Evolutionary conservation across 2,329 filamentous ascomycete species (phyloP).

Genomic region (Colletotrichum sp.): DNA sequence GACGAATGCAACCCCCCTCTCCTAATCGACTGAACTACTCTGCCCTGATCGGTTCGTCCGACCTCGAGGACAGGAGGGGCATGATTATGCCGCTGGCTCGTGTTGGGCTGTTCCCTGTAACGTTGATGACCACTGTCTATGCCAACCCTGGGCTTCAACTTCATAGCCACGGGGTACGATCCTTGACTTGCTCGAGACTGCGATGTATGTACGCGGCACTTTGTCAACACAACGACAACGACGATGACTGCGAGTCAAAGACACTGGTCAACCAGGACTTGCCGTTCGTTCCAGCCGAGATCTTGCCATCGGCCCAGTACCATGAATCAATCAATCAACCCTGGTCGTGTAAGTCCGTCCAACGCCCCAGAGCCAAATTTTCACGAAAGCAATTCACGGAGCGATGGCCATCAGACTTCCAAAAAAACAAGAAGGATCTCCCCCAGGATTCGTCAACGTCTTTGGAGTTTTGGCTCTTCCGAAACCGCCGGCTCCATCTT

Average conservation of each 20-base stretch:
- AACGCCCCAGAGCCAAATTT: neutral
- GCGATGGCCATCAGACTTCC: neutral
- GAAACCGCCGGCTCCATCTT: neutral
- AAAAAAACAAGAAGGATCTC: neutral
- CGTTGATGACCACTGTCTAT: neutral
- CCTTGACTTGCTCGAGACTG: neutral
- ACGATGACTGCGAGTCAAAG: neutral
- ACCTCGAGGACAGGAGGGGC: neutral
- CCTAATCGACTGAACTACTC: neutral
- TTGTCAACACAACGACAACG: neutral
- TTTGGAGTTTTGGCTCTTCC: neutral
- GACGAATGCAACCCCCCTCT: neutral
- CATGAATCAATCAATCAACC: neutral
- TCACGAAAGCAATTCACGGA: neutral
- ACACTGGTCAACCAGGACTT: neutral
- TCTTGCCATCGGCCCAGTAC: neutral
- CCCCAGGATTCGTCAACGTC: neutral
- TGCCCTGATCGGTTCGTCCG: slow-evolving; percentile 5
- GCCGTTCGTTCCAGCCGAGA: neutral
- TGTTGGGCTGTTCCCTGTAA: neutral
- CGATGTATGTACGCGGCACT: neutral
- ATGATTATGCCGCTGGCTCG: neutral
- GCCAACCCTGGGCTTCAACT: neutral
- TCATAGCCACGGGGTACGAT: neutral
- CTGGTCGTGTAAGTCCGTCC: neutral